A percentile compares a stretch with the other conserved stretches of the same genome.
phyloP scores from a whole-genome alignment of 371 early-diverging fungal genomes.

The Blastocladiella emersonii region DNA sequence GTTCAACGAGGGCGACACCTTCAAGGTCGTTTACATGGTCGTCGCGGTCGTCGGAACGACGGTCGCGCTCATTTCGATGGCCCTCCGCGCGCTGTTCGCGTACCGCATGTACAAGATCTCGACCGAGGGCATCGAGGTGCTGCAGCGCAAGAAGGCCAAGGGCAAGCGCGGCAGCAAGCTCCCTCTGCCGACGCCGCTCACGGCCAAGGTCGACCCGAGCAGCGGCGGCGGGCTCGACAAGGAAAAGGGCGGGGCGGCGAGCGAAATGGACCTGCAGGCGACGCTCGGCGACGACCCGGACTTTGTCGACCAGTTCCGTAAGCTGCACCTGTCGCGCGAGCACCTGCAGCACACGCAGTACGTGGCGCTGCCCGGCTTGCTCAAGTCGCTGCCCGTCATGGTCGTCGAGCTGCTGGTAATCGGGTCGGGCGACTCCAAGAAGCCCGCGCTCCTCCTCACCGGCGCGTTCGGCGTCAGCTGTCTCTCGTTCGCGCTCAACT shows the following conservation, averaged over 20 bases:
- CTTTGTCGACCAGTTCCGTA: neutral
- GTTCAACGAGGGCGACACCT: neutral
- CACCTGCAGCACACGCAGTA: neutral
- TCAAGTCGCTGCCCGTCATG: neutral
- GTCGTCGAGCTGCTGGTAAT: neutral
- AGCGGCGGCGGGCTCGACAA: too few relatives aligned
- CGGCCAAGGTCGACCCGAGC: too few relatives aligned
- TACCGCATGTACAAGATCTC: neutral
- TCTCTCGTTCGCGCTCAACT: neutral
- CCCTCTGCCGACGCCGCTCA: too few relatives aligned
- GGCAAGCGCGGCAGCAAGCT: too few relatives aligned
- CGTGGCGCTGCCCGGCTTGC: neutral
- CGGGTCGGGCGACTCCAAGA: neutral
- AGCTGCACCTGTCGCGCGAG: neutral
- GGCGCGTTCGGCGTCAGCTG: neutral
- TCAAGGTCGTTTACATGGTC: neutral
- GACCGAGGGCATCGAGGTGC: neutral
- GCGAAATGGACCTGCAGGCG: too few relatives aligned
- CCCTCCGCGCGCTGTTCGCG: neutral
- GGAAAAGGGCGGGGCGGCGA: too few relatives aligned
- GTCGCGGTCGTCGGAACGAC: neutral
- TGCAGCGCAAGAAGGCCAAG: neutral
- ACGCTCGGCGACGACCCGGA: neutral
- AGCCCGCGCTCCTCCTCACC: neutral
- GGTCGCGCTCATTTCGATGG: neutral